These are phyloP conservation scores for Oryza nivara DNA, from an alignment of 176 grass and related monocot species.

Conservation along the genomic window DNA sequence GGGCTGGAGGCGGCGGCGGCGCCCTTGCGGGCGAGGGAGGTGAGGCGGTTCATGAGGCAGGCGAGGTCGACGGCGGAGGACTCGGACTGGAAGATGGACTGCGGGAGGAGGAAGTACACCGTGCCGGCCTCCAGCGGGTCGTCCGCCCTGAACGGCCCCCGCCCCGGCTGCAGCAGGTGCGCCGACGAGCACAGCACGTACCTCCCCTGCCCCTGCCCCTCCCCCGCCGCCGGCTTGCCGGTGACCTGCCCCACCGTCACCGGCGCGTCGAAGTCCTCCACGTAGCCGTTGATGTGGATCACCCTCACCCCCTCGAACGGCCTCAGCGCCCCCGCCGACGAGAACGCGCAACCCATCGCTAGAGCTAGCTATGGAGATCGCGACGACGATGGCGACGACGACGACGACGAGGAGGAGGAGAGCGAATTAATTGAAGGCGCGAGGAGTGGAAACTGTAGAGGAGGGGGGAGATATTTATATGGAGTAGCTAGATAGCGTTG, in stretches of 20 bases:
- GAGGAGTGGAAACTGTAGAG: too few relatives aligned
- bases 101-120: slow-evolving; percentile 90
- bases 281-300: slow-evolving; percentile 96
- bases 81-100: slow-evolving; percentile 73
- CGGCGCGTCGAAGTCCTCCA: slow-evolving; percentile 73
- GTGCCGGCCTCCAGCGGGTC: slow-evolving; percentile 75
- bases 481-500: too few relatives aligned
- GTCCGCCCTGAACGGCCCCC: slow-evolving; percentile 57
- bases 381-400: too few relatives aligned
- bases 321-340: slow-evolving; percentile 12
- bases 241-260: slow-evolving; percentile 51
- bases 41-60: slow-evolving; percentile 82
- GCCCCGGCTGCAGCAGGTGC: slow-evolving; percentile 67
- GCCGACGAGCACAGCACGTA: slow-evolving; percentile 80
- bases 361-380: not conserved
- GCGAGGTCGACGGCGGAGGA: slow-evolving; percentile 85
- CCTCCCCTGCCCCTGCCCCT: not conserved
- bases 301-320: slow-evolving; percentile 72
- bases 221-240: not conserved
- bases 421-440: too few relatives aligned
- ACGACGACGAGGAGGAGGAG: too few relatives aligned
- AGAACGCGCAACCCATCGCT: slow-evolving; percentile 64
- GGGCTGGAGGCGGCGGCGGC: slow-evolving; percentile 3
- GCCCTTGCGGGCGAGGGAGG: slow-evolving; percentile 58
- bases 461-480: too few relatives aligned